These are phyloP conservation scores for Articulospora tetracladia DNA, from an alignment of 495 filamentous ascomycete genomes.

Conservation along the genomic window DNA sequence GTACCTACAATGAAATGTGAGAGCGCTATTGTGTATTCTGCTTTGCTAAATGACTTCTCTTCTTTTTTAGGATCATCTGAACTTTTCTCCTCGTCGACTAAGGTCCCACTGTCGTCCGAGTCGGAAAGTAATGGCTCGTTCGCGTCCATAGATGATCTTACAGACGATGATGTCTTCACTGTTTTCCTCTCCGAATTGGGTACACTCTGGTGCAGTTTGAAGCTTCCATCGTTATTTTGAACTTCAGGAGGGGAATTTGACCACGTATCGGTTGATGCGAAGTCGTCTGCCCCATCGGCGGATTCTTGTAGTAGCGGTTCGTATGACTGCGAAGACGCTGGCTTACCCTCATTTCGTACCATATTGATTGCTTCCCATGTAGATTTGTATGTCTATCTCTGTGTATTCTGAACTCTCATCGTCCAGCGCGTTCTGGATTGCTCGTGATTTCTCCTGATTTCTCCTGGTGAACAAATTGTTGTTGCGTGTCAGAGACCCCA, in stretches of 20 bases:
- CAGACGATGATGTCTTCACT: neutral
- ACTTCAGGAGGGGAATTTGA: neutral
- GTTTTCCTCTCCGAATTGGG: neutral
- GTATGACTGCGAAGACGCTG: neutral
- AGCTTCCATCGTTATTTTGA: neutral
- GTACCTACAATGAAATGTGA: constrained; percentile 32
- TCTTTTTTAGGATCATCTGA: constrained; percentile 8
- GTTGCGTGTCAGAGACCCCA: no score
- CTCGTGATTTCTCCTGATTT: no score
- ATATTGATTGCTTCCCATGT: neutral
- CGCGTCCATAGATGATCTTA: neutral
- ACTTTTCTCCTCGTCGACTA: neutral
- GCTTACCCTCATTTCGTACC: neutral
- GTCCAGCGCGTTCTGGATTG: no score
- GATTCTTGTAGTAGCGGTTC: neutral
- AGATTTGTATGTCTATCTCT: neutral
- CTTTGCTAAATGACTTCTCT: constrained; percentile 21
- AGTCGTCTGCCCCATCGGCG: neutral
- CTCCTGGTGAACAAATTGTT: no score
- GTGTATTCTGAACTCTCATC: no score
- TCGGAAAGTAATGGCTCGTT: neutral
- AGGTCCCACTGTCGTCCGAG: neutral
- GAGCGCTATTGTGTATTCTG: constrained; percentile 27
- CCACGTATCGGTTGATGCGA: neutral
- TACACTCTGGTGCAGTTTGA: neutral